phyloP scores from a whole-genome alignment of 768 basidiomycete species.

The Auriculariales sp. region DNA sequence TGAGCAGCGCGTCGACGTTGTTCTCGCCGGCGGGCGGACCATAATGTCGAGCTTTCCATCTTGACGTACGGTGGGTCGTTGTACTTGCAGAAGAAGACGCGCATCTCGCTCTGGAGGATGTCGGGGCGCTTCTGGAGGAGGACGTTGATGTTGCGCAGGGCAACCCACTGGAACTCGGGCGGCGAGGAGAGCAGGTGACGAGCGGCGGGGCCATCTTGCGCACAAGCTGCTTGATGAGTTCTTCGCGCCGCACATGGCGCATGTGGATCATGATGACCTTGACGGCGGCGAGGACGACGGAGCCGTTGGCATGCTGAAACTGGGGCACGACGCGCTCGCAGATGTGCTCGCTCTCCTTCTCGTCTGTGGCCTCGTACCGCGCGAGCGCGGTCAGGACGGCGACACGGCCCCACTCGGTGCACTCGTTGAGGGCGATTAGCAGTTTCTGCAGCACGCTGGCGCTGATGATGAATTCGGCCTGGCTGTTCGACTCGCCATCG shows the following conservation, averaged over 20 bases:
- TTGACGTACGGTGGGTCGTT: conserved; percentile 99
- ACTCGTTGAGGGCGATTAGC: conserved; percentile 90
- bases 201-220: conserved; percentile 96
- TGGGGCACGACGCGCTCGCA: conserved; percentile 97
- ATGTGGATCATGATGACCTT: conserved; percentile 99
- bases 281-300: conserved; percentile 91
- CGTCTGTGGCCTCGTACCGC: conserved; percentile 70
- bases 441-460: conserved; percentile 71
- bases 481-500: conserved; percentile 34
- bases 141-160: conserved; percentile 90
- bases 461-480: conserved; percentile 73
- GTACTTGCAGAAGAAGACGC: conserved; percentile 99
- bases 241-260: conserved; percentile 65
- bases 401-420: conserved; percentile 97
- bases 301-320: conserved; percentile 93
- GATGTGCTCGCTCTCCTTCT: conserved; percentile 95
- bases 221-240: conserved; percentile 69
- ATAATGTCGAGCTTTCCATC: conserved; percentile 98
- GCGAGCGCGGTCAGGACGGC: conserved; percentile 79
- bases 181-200: conserved; percentile 94
- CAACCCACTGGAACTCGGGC: conserved; percentile 98
- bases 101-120: conserved; percentile 88
- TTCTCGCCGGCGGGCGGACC: conserved; percentile 84
- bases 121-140: conserved; percentile 87
- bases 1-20: conserved; percentile 88